Conservation (phyloP, 148 eudicot species). For the Rhododendron simsii region DNA sequence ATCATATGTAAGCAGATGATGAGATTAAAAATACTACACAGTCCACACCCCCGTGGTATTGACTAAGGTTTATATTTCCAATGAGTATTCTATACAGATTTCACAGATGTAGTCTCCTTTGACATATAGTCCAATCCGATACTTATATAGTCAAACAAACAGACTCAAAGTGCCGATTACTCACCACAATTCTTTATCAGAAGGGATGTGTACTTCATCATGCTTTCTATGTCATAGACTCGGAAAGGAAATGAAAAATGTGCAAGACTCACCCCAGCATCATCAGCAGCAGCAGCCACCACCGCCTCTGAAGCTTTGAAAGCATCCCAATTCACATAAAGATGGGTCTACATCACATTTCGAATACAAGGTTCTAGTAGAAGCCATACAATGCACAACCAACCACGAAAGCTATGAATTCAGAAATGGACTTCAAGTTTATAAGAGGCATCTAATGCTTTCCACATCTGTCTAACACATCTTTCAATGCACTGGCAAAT, state of each 20-base stretch:
- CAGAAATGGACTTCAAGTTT: too few species aligned
- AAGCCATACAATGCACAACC: too few species aligned
- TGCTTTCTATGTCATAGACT: background rate
- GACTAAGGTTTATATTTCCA: background rate
- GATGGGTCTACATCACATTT: too few species aligned
- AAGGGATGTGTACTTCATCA: background rate
- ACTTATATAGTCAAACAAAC: background rate
- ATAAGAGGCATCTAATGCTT: too few species aligned
- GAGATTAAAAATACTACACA: background rate
- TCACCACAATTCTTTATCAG: background rate
- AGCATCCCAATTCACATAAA: background rate
- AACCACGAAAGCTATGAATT: too few species aligned
- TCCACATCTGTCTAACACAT: too few species aligned
- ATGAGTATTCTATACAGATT: background rate
- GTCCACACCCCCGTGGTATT: background rate
- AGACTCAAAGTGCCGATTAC: background rate
- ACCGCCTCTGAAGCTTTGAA: background rate
- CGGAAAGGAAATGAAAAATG: background rate
- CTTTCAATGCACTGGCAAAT: too few species aligned
- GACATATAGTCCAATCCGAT: background rate
- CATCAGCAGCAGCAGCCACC: background rate
- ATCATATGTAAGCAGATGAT: background rate
- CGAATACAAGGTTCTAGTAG: too few species aligned
- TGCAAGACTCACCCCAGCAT: background rate
- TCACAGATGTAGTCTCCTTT: background rate